Evolutionary conservation across 2,329 filamentous ascomycete species (phyloP).

Genomic region (Macroventuria anomochaeta): DNA sequence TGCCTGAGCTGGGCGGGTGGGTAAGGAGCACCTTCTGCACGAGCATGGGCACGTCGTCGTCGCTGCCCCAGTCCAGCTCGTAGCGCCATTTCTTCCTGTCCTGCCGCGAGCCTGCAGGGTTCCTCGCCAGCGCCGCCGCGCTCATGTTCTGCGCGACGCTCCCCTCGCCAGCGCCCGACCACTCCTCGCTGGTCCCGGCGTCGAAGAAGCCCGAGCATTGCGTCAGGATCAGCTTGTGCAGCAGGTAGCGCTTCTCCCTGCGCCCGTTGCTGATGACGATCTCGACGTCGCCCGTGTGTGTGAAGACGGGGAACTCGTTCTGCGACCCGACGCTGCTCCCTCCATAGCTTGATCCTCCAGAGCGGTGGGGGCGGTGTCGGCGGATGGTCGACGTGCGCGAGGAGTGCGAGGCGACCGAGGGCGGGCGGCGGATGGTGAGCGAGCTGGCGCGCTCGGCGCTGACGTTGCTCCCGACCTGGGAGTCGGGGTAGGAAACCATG

Average conservation of each 20-base stretch:
- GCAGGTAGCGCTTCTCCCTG: constrained; percentile 81
- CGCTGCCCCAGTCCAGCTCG: constrained; percentile 78
- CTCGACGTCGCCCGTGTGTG: constrained; percentile 90
- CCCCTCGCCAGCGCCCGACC: constrained; percentile 61
- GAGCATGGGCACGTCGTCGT: constrained; percentile 82
- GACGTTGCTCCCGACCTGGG: constrained; percentile 31
- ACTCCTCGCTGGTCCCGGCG: constrained; percentile 79
- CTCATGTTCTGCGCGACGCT: constrained; percentile 30
- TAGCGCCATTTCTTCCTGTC: constrained; percentile 79
- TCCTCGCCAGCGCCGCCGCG: constrained; percentile 48
- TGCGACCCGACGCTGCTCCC: constrained; percentile 70
- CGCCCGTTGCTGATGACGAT: constrained; percentile 74
- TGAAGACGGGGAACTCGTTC: constrained; percentile 93
- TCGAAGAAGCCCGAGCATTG: constrained; percentile 96
- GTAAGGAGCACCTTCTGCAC: constrained; percentile 85
- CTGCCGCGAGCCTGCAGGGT: constrained; percentile 48
- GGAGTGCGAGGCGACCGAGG: constrained; percentile 65
- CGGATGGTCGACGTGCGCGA: constrained; percentile 56
- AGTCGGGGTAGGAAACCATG: constrained; percentile 70
- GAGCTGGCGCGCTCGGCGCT: constrained; percentile 56
- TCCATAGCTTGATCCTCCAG: constrained; percentile 81
- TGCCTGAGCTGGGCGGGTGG: too few species aligned
- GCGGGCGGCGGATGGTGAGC: constrained; percentile 66
- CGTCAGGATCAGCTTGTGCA: constrained; percentile 85
- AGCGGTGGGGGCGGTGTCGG: constrained; percentile 68